Base-by-base conservation (phyloP, 148 eudicot genomes). In the Spergularia marina region DNA sequence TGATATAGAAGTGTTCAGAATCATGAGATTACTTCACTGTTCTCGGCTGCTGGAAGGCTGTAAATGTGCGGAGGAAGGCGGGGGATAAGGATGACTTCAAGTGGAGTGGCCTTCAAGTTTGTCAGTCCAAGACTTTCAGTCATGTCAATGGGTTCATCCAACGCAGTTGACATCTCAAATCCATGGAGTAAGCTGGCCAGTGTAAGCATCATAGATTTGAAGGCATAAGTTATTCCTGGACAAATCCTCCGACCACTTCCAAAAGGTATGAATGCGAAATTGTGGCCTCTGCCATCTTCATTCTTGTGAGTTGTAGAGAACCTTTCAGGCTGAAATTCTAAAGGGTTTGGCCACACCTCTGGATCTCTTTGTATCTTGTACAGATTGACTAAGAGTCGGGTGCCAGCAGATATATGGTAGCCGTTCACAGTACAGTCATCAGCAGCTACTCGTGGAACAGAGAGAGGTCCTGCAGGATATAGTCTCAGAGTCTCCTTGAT, bases 361-460 rank as follows among this genome's bases (percentile, higher is more conserved):
- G 84, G 80, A 54, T 87, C 87, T 2, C 84, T 67, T 14, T 85
- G 88, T 17, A 85, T 57, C 72, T 85, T 85, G 82, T 76, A 76
- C 9, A 83, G 23, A 58, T 85, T 74, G 6, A 81, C 77, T 0
- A 76, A 65, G 7, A 85, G 18, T 1, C 75, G 76, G 6, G 84
- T 78, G 53, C 84, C 88, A 36, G 79, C 81, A 10, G 74, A 65
- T 8, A 83, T 52, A 15, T 18, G 34, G 71, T 83, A 81, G 36
- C 79, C 84, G 8, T 52, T 71, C 3, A 85, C 54, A 14, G 69
- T 6, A 49, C 86, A 83, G 40, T 85, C 84, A 49, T 83, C 78
- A 7, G 40, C 59, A 34, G 86, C 80, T 55, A 72, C 79, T 53
- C 75, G 82, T 0, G 82, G 86, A 10, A 79, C 79, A 0, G 82